These are phyloP conservation scores for Aspergillus terreus DNA, from an alignment of 2,329 filamentous ascomycete genomes.

Conservation along the genomic window DNA sequence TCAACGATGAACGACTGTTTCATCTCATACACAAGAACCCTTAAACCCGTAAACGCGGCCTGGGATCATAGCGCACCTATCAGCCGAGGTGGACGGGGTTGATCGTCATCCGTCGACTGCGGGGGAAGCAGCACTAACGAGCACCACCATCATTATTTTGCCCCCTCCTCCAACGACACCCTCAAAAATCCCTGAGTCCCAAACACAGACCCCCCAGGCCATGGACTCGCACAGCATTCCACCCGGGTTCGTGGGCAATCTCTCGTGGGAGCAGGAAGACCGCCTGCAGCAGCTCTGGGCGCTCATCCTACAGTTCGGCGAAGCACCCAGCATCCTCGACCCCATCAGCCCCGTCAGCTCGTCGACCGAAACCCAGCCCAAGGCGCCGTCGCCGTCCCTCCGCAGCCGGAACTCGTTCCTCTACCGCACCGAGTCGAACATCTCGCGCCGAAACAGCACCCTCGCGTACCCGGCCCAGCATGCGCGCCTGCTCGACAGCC, in stretches of 20 bases:
- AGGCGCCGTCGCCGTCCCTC: slow-evolving; percentile 25
- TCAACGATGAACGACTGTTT: too few relatives aligned
- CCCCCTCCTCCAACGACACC: too few relatives aligned
- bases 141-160: too few relatives aligned
- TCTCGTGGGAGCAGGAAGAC: slow-evolving; percentile 76
- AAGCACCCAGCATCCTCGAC: slow-evolving; percentile 48
- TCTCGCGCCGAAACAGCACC: slow-evolving; percentile 73
- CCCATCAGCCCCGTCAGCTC: slow-evolving; percentile 41
- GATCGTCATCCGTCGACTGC: background rate
- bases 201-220: background rate
- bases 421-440: slow-evolving; percentile 24
- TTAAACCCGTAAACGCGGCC: background rate
- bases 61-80: background rate
- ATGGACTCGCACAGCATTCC: background rate
- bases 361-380: slow-evolving; percentile 29
- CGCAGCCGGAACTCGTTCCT: slow-evolving; percentile 33
- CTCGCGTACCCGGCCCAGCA: slow-evolving; percentile 36
- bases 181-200: too few relatives aligned
- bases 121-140: background rate
- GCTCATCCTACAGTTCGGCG: slow-evolving; percentile 55
- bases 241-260: slow-evolving; percentile 68
- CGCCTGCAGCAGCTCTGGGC: slow-evolving; percentile 82
- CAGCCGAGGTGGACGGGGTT: background rate
- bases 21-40: too few relatives aligned
- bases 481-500: slow-evolving; percentile 4